phyloP scores from a whole-genome alignment of 345 rosid species.

The Arabidopsis arenosa region DNA sequence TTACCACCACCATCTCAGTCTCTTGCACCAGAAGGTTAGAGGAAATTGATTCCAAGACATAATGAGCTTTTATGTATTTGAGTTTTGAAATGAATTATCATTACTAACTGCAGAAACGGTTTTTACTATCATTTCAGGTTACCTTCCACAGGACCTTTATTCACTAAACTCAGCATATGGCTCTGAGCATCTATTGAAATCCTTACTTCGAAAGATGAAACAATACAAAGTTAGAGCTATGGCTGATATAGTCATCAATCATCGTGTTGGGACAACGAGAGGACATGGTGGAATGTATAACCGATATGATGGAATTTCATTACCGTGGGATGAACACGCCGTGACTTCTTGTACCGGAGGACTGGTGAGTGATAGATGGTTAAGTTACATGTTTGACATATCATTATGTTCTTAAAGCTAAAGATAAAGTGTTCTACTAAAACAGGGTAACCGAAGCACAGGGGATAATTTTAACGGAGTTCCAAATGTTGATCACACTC shows the following conservation, averaged over 20 bases:
- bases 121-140: conserved; percentile 53
- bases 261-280: conserved; percentile 81
- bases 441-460: conserved; percentile 80
- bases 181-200: conserved; percentile 67
- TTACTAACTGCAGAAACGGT: not conserved
- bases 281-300: conserved; percentile 89
- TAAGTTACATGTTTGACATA: not conserved
- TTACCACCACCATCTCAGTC: conserved; percentile 84
- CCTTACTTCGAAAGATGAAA: conserved; percentile 75
- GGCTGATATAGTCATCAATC: conserved; percentile 96
- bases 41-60: not conserved
- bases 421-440: not conserved
- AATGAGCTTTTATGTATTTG: not conserved
- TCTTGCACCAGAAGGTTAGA: conserved; percentile 80
- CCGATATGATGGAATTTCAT: conserved; percentile 85
- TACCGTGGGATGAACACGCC: conserved; percentile 84
- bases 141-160: conserved; percentile 89
- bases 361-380: conserved; percentile 52
- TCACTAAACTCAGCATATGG: conserved; percentile 84
- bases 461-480: conserved; percentile 95
- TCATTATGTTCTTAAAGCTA: conserved; percentile 7
- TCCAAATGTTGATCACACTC: conserved; percentile 92
- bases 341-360: conserved; percentile 95
- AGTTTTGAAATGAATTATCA: not conserved
- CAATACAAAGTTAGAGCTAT: conserved; percentile 80